Conservation (phyloP, 139 green algal species). For the Eudorina sp. region DNA sequence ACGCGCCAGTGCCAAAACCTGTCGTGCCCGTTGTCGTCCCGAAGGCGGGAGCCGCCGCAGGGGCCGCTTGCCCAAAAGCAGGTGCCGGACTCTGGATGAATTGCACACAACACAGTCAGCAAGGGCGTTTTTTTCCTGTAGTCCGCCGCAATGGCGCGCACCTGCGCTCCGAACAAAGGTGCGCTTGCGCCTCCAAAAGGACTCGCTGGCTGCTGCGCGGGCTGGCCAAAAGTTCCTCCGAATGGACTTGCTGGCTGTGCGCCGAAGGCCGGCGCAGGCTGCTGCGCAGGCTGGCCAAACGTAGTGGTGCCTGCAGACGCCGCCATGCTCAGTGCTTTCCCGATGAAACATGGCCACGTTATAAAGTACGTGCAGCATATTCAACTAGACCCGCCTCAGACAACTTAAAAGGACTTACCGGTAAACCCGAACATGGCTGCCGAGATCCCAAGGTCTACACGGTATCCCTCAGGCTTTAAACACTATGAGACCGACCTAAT, state of each 20-base stretch:
- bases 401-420: not conserved
- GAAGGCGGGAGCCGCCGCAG: slow-evolving; percentile 22
- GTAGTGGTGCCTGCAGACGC: not conserved
- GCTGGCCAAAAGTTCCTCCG: slow-evolving; percentile 27
- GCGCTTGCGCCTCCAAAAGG: slow-evolving; percentile 17
- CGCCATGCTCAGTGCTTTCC: not conserved
- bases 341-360: not conserved
- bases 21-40: not conserved
- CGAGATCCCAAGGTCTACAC: not conserved
- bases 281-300: slow-evolving; percentile 40
- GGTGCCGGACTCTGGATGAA: slow-evolving; percentile 18
- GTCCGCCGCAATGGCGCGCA: not conserved
- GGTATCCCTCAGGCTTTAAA: not conserved
- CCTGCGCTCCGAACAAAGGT: slow-evolving; percentile 47
- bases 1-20: slow-evolving; percentile 16
- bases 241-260: slow-evolving; percentile 29
- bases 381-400: too few species aligned
- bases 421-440: slow-evolving; percentile 16
- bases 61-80: slow-evolving; percentile 28
- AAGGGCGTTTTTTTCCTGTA: too few species aligned
- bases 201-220: slow-evolving; percentile 34
- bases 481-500: too few species aligned
- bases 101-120: too few species aligned
- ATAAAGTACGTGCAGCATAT: not conserved
- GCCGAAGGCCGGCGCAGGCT: slow-evolving; percentile 42